Evolutionary conservation across 192 early-diverging fungal genomes (phyloP).

Genomic region (Phycomyces nitens): DNA sequence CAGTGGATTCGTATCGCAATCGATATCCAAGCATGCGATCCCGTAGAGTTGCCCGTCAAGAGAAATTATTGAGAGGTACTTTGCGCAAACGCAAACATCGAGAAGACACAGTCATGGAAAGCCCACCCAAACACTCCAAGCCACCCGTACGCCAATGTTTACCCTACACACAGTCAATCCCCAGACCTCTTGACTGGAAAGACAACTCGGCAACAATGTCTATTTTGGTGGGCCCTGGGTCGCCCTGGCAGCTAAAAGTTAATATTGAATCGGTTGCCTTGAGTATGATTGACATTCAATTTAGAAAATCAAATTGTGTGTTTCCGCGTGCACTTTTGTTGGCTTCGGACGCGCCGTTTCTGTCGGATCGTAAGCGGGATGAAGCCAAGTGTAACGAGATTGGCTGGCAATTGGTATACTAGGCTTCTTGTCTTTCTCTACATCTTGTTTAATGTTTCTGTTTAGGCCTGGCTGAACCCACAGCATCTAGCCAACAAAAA

Average conservation of each 20-base stretch:
- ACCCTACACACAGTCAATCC: not conserved
- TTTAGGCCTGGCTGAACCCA: constrained; percentile 23
- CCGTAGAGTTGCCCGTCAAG: constrained; percentile 69
- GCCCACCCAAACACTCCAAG: not conserved
- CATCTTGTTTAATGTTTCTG: not conserved
- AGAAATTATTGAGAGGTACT: constrained; percentile 60
- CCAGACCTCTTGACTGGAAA: not conserved
- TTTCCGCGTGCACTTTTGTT: constrained; percentile 44
- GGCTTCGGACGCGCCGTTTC: constrained; percentile 12
- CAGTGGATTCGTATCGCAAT: constrained; percentile 79
- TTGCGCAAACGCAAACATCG: constrained; percentile 42
- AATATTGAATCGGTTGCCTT: constrained; percentile 50
- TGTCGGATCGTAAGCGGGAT: constrained; percentile 33
- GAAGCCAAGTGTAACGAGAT: constrained; percentile 55
- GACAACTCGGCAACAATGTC: constrained; percentile 23
- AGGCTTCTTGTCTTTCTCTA: not conserved
- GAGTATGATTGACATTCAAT: constrained; percentile 35
- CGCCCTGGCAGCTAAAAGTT: constrained; percentile 35
- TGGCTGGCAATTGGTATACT: constrained; percentile 60
- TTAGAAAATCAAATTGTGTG: constrained; percentile 54
- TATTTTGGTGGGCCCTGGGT: constrained; percentile 30
- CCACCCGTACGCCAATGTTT: constrained; percentile 1
- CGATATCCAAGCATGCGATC: constrained; percentile 66
- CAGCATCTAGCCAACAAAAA: constrained; percentile 19
- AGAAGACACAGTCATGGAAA: constrained; percentile 8